Base-by-base conservation (phyloP, 2,329 filamentous ascomycete species). In the Fusarium coffeatum region DNA sequence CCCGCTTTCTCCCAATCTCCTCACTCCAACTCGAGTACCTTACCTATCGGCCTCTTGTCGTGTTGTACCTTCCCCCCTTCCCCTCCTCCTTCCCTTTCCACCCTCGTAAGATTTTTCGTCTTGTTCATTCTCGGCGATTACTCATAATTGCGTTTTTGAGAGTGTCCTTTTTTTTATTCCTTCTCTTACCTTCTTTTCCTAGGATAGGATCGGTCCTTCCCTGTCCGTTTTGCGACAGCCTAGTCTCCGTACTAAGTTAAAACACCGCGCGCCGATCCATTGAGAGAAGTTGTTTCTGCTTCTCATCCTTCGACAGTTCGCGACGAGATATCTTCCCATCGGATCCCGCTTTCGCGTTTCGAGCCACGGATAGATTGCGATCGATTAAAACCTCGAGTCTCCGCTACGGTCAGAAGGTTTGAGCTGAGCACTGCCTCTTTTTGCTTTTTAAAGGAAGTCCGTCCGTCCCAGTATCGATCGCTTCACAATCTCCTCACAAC, bases 401-500 rank as follows among this genome's bases (percentile, higher is more conserved):
- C 66, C 69, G 71, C 65, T 62, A 67, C 69, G 66, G 61, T 68
- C 67, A 74, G 68, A 75, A 79, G 80, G 78, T 81, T 80, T 77
- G 77, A 80, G 77, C 76, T 77, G 74, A 76, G 76, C 73, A 79
- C 77, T 76, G 78, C 74, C 76, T 80, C 77, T 77, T 79, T 77
- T 76, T 80, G 76, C 75, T 77, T 77, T 74, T 75, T 75, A 78
- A 76, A 53, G 49, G 67, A 79, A 71, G 72, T 76, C 73, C 74
- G 75, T 76, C 74, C 75, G 75, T 77, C 74, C 76, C 77, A 78
- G 72, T 74, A 76, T 69, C 78, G 79, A 77, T 80, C 77, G 78
- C 78, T 80, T 76, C 78, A 80, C 76, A 73, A 53, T 77, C 75
- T 76, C 74, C 76, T 73, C 75, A 71, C 76, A 75, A 74, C 73